Conservation (phyloP, 2,329 filamentous ascomycete genomes). For the Aspergillus ochraceoroseus region DNA sequence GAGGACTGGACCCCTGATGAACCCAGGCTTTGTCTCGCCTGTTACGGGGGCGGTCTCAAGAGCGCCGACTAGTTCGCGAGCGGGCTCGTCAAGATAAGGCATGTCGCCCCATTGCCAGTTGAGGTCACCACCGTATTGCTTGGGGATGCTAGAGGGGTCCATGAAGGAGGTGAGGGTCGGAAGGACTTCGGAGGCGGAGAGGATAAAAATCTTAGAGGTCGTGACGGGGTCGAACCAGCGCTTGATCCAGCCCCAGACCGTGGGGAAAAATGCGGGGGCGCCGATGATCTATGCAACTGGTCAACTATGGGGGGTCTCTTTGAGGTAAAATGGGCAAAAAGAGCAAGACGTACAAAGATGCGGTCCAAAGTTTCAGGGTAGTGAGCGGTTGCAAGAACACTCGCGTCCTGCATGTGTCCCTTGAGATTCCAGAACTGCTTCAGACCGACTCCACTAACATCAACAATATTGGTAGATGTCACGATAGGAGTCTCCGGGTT, state of each 20-base stretch:
- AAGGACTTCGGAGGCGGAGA: slow-evolving; percentile 66
- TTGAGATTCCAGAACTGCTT: slow-evolving; percentile 97
- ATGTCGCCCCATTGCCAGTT: slow-evolving; percentile 75
- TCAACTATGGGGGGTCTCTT: no score
- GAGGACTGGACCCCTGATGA: slow-evolving; percentile 36
- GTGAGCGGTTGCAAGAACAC: slow-evolving; percentile 80
- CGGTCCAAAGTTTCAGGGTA: slow-evolving; percentile 91
- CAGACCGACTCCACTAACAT: slow-evolving; percentile 79
- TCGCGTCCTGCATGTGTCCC: slow-evolving; percentile 88
- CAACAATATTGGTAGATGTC: slow-evolving; percentile 90
- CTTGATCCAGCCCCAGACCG: slow-evolving; percentile 89
- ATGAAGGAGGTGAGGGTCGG: slow-evolving; percentile 76
- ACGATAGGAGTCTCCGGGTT: slow-evolving; percentile 79
- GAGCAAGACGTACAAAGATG: slow-evolving; percentile 54
- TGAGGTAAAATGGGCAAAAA: no score
- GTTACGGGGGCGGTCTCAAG: slow-evolving; percentile 28
- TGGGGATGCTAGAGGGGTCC: slow-evolving; percentile 75
- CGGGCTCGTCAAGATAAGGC: slow-evolving; percentile 61
- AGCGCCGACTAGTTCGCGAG: slow-evolving; percentile 31
- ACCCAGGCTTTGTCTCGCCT: slow-evolving; percentile 25
- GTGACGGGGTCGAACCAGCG: slow-evolving; percentile 93
- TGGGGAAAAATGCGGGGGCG: slow-evolving; percentile 84
- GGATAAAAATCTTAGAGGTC: slow-evolving; percentile 92
- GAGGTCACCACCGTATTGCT: slow-evolving; percentile 80
- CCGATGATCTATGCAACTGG: slow-evolving; percentile 67